phyloP scores from a whole-genome alignment of 2,329 filamentous ascomycete genomes.

The Trichoderma sp. region DNA sequence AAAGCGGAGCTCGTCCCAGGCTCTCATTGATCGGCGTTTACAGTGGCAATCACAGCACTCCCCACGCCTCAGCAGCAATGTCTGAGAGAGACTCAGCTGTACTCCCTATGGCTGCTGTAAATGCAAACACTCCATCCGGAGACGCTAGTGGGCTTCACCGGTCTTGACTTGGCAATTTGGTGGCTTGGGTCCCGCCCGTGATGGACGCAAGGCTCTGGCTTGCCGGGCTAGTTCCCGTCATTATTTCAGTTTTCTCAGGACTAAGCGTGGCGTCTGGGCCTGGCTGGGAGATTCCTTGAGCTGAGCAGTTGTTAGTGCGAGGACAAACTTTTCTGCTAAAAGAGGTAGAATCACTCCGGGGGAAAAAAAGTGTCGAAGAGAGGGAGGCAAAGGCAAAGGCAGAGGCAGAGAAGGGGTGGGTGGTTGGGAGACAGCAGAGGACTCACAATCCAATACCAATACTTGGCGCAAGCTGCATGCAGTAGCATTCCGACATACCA shows the following conservation, averaged over 20 bases:
- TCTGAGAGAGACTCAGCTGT: background rate
- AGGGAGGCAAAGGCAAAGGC: background rate
- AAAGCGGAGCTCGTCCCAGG: background rate
- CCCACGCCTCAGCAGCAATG: background rate
- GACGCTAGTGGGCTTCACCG: background rate
- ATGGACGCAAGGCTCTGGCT: background rate
- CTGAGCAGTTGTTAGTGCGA: background rate
- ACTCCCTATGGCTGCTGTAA: too few species aligned
- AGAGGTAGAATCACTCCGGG: background rate
- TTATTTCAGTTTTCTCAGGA: background rate
- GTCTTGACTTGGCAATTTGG: background rate
- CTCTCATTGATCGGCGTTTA: background rate
- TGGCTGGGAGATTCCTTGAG: background rate
- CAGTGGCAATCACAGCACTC: background rate
- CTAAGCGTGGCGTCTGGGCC: background rate
- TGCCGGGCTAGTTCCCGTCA: background rate
- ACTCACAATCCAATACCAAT: background rate
- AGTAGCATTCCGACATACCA: background rate
- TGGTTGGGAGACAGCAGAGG: background rate
- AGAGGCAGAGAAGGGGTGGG: too few species aligned
- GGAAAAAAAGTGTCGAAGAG: background rate
- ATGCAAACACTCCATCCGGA: background rate
- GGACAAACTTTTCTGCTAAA: background rate
- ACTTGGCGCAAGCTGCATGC: background rate
- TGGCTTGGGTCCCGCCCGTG: slow-evolving; percentile 1